Percentiles rank a stretch among this genome's conserved stretches.
Evolutionary conservation across 2,329 filamentous ascomycete genomes (phyloP).

Genomic region (Corynespora cassiicola): DNA sequence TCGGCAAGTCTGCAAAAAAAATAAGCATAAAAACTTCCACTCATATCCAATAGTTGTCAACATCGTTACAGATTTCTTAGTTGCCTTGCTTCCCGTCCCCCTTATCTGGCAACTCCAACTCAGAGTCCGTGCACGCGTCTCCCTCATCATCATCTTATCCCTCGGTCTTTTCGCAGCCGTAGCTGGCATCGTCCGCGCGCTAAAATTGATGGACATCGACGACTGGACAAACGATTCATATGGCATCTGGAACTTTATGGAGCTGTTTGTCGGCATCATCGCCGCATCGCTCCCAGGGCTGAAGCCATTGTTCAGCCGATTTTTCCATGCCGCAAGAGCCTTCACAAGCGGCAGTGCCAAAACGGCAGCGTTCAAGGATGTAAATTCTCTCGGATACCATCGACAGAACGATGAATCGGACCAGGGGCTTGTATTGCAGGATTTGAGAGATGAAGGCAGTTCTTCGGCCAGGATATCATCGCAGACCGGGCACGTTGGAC

Average conservation of each 20-base stretch:
- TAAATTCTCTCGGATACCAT: constrained; percentile 9
- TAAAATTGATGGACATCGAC: constrained; percentile 26
- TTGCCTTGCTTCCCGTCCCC: constrained; percentile 46
- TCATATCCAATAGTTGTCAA: constrained; percentile 23
- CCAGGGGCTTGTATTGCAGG: constrained; percentile 3
- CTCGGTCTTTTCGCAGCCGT: constrained; percentile 44
- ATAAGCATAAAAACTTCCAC: neutral
- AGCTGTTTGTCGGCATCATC: constrained; percentile 48
- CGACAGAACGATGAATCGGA: constrained; percentile 7
- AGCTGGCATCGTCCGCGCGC: constrained; percentile 46
- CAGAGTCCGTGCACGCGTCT: constrained; percentile 44
- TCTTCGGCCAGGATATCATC: too few species aligned
- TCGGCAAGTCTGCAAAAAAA: constrained; percentile 35
- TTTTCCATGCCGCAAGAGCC: constrained; percentile 32
- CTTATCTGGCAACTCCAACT: constrained; percentile 47
- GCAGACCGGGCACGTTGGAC: too few species aligned
- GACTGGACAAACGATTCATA: constrained; percentile 42
- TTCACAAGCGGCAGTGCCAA: constrained; percentile 17
- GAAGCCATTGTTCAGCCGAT: constrained; percentile 41
- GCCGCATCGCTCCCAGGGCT: constrained; percentile 46
- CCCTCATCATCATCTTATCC: constrained; percentile 31
- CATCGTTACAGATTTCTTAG: constrained; percentile 39
- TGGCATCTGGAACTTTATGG: constrained; percentile 49
- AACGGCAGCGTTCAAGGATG: neutral
- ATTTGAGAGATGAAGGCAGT: too few species aligned